Percentiles rank a stretch among this genome's conserved stretches.
Evolutionary conservation across 2,329 filamentous ascomycete species (phyloP).

Genomic region (Trichophyton simii): DNA sequence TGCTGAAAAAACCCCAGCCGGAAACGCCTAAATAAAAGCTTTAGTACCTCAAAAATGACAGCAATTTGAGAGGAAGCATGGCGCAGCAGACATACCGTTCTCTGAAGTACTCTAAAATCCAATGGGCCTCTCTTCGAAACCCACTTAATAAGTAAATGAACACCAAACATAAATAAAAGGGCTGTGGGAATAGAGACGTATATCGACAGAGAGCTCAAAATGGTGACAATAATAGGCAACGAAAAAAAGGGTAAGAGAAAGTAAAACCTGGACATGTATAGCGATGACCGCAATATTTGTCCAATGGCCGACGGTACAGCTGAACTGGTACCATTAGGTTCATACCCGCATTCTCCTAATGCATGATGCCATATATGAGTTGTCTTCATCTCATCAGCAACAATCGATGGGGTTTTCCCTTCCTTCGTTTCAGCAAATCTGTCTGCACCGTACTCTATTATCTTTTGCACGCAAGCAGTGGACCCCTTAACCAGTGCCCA

Average conservation of each 20-base stretch:
- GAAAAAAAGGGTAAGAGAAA: constrained; percentile 80
- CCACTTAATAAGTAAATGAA: constrained; percentile 68
- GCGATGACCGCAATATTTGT: constrained; percentile 60
- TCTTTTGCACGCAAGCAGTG: constrained; percentile 75
- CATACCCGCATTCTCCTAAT: constrained; percentile 71
- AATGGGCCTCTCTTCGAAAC: constrained; percentile 69
- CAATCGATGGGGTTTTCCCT: constrained; percentile 78
- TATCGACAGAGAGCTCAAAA: constrained; percentile 61
- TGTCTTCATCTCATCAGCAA: constrained; percentile 84
- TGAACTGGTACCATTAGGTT: constrained; percentile 60
- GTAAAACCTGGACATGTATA: constrained; percentile 71
- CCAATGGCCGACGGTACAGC: constrained; percentile 60
- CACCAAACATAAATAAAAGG: constrained; percentile 47
- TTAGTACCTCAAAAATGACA: constrained; percentile 12
- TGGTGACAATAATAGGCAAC: constrained; percentile 56
- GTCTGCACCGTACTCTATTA: constrained; percentile 91
- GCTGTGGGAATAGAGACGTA: constrained; percentile 65
- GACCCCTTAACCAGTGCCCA: constrained; percentile 95
- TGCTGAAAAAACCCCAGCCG: constrained; percentile 84
- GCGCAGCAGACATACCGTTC: constrained; percentile 52
- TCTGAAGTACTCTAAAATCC: constrained; percentile 81
- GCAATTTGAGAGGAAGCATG: not conserved
- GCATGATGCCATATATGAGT: constrained; percentile 68
- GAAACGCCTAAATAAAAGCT: constrained; percentile 54
- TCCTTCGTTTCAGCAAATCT: constrained; percentile 79